Base-by-base conservation (phyloP, 768 basidiomycete genomes). In the Pholiota molesta region DNA sequence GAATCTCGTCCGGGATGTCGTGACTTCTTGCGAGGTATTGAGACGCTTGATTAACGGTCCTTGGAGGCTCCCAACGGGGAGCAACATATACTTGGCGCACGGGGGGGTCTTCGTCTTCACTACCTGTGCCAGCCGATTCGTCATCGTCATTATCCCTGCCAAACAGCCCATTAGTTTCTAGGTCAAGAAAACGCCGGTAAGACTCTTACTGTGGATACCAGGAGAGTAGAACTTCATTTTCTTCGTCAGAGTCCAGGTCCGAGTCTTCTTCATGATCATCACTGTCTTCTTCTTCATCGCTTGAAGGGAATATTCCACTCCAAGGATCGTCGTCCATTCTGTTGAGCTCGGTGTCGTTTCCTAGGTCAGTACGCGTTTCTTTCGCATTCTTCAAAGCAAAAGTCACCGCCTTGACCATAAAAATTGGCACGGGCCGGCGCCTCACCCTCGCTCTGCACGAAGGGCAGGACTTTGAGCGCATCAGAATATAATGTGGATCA, bases 391-490 rank as follows among this genome's bases (percentile, higher is more conserved):
- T 71, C 16, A 92, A 66, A 2, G 82, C 77, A 14, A 78, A 72
- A 0, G 81, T 79, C 28, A 91, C 78, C 17, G 81, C 78, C 72
- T 90, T 90, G 53, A 92, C 79, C 68, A 90, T 71, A 67, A 89
- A 92, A 23, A 90, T 77, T 0, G 89, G 90, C 26, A 86, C 83
- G 5, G 91, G 91, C 28, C 87, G 83, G 52, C 79, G 79, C 26
- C 73, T 75, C 19, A 92, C 80, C 9, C 69, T 69, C 6, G 88
- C 73, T 54, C 91, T 85, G 70, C 91, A 92, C 60, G 84, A 86
- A 1, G 91, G 91, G 67, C 91, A 92, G 1, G 86, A 84, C 71
- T 92, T 92, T 23, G 81, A 77, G 26, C 90, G 84, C 62, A 78
- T 77, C 29, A 90, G 69, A 28, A 89, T 72, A 64, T 84, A 83